phyloP scores from a whole-genome alignment of 179 eudicot genomes.

The Actinidia chinensis region DNA sequence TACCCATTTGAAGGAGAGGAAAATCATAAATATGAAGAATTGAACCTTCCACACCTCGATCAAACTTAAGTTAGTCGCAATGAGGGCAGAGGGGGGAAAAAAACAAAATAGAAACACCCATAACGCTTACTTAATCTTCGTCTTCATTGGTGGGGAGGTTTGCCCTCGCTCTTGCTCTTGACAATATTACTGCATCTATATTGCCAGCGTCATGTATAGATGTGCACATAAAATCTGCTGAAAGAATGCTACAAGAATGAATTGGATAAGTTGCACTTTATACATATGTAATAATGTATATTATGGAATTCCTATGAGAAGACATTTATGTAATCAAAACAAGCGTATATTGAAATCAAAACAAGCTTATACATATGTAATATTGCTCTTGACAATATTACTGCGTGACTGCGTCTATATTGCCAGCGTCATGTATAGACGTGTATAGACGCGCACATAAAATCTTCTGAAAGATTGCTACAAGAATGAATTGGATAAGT shows the following conservation, averaged over 20 bases:
- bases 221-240: slow-evolving; percentile 97
- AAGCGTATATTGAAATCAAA: too few relatives aligned
- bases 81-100: not conserved
- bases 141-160: slow-evolving; percentile 47
- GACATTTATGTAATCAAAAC: not conserved
- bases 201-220: slow-evolving; percentile 69
- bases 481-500: slow-evolving; percentile 79
- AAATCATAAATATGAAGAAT: not conserved
- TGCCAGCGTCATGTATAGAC: slow-evolving; percentile 67
- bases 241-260: slow-evolving; percentile 98
- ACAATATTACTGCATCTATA: slow-evolving; percentile 55
- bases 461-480: slow-evolving; percentile 99
- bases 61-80: not conserved
- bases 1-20: not conserved
- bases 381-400: slow-evolving; percentile 56
- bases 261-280: slow-evolving; percentile 51
- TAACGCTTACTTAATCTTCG: slow-evolving; percentile 65
- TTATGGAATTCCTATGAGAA: not conserved
- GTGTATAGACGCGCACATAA: slow-evolving; percentile 92
- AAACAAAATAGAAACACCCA: slow-evolving; percentile 13
- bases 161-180: slow-evolving; percentile 59
- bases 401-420: slow-evolving; percentile 59
- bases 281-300: not conserved
- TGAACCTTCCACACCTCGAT: not conserved
- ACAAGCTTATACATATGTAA: too few relatives aligned